These are phyloP conservation scores for Verticillium tricorpus DNA, from an alignment of 2,329 filamentous ascomycete species.

Conservation along the genomic window DNA sequence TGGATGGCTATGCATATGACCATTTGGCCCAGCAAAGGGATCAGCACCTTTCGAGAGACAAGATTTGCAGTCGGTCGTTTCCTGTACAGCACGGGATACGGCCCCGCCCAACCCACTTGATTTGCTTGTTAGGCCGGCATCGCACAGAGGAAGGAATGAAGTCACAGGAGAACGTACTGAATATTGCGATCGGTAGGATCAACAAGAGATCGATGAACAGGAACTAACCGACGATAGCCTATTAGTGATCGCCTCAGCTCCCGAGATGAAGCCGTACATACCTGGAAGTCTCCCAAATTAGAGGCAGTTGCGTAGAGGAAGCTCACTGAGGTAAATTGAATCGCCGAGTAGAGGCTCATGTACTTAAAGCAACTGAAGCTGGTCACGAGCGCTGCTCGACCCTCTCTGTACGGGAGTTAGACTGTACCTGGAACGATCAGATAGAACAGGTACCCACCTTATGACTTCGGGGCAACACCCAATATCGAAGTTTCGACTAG, in stretches of 20 bases:
- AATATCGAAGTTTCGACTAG: conserved; percentile 92
- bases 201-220: conserved; percentile 90
- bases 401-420: conserved; percentile 58
- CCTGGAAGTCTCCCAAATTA: conserved; percentile 94
- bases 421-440: too few relatives aligned
- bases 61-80: conserved; percentile 91
- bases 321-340: conserved; percentile 95
- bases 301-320: conserved; percentile 92
- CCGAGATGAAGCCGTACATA: conserved; percentile 16
- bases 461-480: conserved; percentile 93
- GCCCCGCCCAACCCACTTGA: conserved; percentile 87
- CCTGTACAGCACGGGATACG: conserved; percentile 68
- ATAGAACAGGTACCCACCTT: conserved; percentile 39
- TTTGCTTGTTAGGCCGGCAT: not conserved
- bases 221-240: conserved; percentile 47
- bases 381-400: conserved; percentile 90
- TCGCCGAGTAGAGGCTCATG: conserved; percentile 98
- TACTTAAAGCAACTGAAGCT: conserved; percentile 99
- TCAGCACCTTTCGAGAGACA: conserved; percentile 87
- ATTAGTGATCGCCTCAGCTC: not conserved
- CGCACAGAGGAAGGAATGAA: not conserved
- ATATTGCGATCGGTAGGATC: conserved; percentile 93
- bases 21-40: conserved; percentile 86
- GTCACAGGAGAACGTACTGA: conserved; percentile 54
- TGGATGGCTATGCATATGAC: conserved; percentile 74